Base-by-base conservation (phyloP, 1,139 yeast species). In the Wickerhamomyces sp. region DNA sequence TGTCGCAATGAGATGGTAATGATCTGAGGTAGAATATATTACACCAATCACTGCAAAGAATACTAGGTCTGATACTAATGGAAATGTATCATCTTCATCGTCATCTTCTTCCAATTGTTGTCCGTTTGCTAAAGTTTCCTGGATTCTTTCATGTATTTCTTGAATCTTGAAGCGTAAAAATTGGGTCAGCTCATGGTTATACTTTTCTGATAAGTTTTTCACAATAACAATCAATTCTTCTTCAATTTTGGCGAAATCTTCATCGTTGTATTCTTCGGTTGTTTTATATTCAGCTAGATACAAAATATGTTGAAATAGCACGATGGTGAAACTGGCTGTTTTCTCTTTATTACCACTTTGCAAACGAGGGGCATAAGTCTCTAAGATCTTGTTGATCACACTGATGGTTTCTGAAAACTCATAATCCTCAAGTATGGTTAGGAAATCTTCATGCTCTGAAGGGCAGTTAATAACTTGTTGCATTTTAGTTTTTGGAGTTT, bases 1-100 rank as follows among this genome's bases (percentile, higher is more conserved):
- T 0, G 97, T 89, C 5, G 82, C 90, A 15, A 92, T 83, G 47
- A 88, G 71, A 68, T 94, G 97, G 61, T 87, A 92, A 57, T 89
- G 94, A 68, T 94, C 99, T 0, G 98, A 92, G 1, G 97, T 87
- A 1, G 98, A 89, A 56, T 85, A 94, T 10, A 90, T 59, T 41
- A 73, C 67, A 9, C 97, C 97, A 45, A 89, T 70, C 18, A 88
- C 56, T 0, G 79, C 71, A 54, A 83, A 86, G 44, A 82, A 74
- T 6, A 86, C 64, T 43, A 89, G 62, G 56, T 89, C 95, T 21
- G 75, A 65, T 38, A 64, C 63, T 43, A 51, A 51, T 24, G 78
- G 69, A 39, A 58, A 60, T n/a, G 42, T 35, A 22, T 40, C 39
- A 26, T 41, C 48, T 24, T 43, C 31, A 12, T 28, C 31, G 5